Base-by-base conservation (phyloP, 2,329 filamentous ascomycete species). In the Claviceps quebecensis region DNA sequence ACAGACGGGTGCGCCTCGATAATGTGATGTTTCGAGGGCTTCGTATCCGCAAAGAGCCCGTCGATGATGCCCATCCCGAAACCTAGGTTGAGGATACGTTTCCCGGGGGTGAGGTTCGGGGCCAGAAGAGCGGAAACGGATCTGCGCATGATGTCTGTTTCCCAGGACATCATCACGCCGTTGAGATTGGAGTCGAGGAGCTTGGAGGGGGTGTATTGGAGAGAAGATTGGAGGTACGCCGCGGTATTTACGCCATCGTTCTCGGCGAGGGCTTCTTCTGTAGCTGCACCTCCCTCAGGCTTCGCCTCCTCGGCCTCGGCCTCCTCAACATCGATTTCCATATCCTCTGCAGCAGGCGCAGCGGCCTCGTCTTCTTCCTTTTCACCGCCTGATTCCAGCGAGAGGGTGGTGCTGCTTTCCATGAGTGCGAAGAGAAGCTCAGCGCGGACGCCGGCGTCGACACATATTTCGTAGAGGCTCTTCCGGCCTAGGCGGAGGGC, bases 101-200 rank as follows among this genome's bases (percentile, higher is more conserved):
- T 77, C 2, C 83, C 85, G 0, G 61, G 56, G 19, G 17, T 55
- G 53, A 4, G 16, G 11, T 44, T 69, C 61, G 0, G 72, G 71
- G 9, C 3, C 5, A 83, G 72, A 1, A 94, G 72, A 14, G 79
- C 76, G 55, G 83, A 76, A 45, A 88, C 87, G 51, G 85, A 87
- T 48, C 78, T 76, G 54, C 78, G 77, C 88, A 95, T 95, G 59
- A 95, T 93, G 56, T 83, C 80, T 2, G 83, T 85, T 67, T 95
- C 88, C 88, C 88, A 95, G 40, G 83, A 77, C 88, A 95, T 95
- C 88, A 95, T 95, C 45, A 95, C 86, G 49, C 86, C 87, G 64
- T 95, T 95, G 55, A 81, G 76, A 56, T 81, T 78, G 3, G 79
- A 74, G 62, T 93, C 87, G 6, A 93, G 75, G 2, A 93, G 76